Conservation (phyloP, 2,329 filamentous ascomycete genomes). For the Gaeumannomyces sp. region DNA sequence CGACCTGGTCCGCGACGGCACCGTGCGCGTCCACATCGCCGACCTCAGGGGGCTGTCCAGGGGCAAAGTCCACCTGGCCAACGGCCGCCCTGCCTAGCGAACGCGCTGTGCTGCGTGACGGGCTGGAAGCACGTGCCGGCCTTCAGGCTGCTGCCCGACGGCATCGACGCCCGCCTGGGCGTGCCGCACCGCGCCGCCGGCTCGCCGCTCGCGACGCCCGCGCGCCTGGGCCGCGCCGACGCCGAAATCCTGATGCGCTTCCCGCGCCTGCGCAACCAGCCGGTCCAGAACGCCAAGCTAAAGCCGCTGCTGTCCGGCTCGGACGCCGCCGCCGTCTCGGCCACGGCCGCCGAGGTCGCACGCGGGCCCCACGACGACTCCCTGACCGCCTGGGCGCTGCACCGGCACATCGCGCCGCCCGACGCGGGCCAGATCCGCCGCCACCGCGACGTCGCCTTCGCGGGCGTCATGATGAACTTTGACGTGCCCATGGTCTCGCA, state of each 20-base stretch:
- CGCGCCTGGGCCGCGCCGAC: conserved; percentile 40
- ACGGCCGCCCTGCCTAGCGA: conserved; percentile 40
- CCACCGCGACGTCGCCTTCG: conserved; percentile 38
- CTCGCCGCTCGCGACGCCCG: conserved; percentile 26
- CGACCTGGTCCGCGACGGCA: conserved; percentile 46
- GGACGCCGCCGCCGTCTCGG: conserved; percentile 30
- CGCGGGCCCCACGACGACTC: conserved; percentile 19
- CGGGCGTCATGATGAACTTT: conserved; percentile 34
- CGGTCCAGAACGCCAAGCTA: conserved; percentile 39
- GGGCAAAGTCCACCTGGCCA: conserved; percentile 43
- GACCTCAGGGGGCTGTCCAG: conserved; percentile 42
- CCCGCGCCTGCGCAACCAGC: conserved; percentile 46
- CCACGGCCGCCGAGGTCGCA: conserved; percentile 18
- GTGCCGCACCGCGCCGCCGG: conserved; percentile 32
- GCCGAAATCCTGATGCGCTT: conserved; percentile 45
- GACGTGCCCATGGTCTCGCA: conserved; percentile 34
- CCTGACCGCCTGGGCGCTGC: conserved; percentile 35
- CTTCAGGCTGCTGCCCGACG: conserved; percentile 44
- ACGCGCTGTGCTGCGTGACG: conserved; percentile 49
- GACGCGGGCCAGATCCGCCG: conserved; percentile 27
- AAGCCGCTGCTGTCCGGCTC: conserved; percentile 30
- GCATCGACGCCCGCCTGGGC: conserved; percentile 40
- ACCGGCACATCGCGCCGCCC: conserved; percentile 41
- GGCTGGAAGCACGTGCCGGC: conserved; percentile 52
- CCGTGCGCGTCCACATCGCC: conserved; percentile 44